phyloP scores from a whole-genome alignment of 2,329 filamentous ascomycete species.

The Purpureocillium lavendulum region DNA sequence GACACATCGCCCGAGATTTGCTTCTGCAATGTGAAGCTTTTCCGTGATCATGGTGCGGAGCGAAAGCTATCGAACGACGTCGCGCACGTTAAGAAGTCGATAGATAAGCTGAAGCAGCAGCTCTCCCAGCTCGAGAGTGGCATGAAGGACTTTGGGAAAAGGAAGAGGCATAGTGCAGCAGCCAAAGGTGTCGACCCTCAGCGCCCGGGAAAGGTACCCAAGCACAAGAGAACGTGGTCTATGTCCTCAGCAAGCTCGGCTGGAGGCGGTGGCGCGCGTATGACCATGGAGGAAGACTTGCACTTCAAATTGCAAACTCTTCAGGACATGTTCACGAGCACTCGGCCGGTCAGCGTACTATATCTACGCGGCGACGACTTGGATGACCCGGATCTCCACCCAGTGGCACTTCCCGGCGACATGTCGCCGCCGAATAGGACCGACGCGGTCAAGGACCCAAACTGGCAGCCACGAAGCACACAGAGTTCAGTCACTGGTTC shows the following conservation, averaged over 20 bases:
- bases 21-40: conserved; percentile 95
- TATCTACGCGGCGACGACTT: conserved; percentile 69
- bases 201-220: conserved; percentile 72
- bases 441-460: conserved; percentile 34
- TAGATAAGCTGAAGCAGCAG: conserved; percentile 93
- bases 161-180: conserved; percentile 46
- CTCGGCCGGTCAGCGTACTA: conserved; percentile 67
- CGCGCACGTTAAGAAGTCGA: conserved; percentile 90
- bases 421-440: conserved; percentile 49
- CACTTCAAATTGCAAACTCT: conserved; percentile 70
- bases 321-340: conserved; percentile 85
- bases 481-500: conserved; percentile 52
- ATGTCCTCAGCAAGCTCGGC: conserved; percentile 72
- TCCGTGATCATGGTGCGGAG: conserved; percentile 91
- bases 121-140: conserved; percentile 69
- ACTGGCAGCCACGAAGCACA: conserved; percentile 45
- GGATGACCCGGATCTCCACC: conserved; percentile 73
- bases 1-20: conserved; percentile 61
- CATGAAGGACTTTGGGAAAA: conserved; percentile 58
- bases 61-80: conserved; percentile 92
- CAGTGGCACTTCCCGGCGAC: conserved; percentile 65
- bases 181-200: conserved; percentile 40
- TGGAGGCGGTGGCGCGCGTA: conserved; percentile 31
- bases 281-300: conserved; percentile 64
- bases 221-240: conserved; percentile 93